These are phyloP conservation scores for Cornus kousa DNA, from an alignment of 148 eudicot genomes.

Conservation along the genomic window DNA sequence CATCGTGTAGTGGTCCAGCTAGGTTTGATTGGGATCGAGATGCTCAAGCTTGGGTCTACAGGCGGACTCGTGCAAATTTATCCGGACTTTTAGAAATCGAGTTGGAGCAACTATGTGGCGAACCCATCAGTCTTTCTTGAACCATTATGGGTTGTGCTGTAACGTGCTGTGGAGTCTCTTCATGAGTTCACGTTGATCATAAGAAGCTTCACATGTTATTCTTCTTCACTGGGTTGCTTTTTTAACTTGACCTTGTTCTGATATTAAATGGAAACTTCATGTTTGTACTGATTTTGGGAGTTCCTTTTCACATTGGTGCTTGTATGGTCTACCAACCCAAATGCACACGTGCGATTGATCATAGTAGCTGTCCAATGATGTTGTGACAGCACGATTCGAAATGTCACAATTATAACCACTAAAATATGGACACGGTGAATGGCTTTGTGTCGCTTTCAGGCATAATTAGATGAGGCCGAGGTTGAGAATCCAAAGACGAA, in stretches of 20 bases:
- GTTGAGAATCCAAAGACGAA: background rate
- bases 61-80: slow-evolving; percentile 54
- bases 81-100: slow-evolving; percentile 47
- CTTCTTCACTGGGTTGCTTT: background rate
- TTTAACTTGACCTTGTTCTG: background rate
- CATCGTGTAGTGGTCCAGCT: slow-evolving; percentile 65
- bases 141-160: background rate
- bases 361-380: too few species aligned
- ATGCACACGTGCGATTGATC: too few species aligned
- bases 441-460: background rate
- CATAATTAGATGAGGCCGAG: too few species aligned
- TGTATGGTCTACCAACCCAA: too few species aligned
- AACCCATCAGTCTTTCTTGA: slow-evolving; percentile 55
- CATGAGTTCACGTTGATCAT: background rate
- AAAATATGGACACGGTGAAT: background rate
- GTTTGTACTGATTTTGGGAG: too few species aligned
- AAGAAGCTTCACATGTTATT: background rate
- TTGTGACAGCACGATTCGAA: too few species aligned
- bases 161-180: background rate
- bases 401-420: too few species aligned
- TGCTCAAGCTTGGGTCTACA: slow-evolving; percentile 61
- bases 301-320: too few species aligned
- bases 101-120: slow-evolving; percentile 64
- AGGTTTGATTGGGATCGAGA: slow-evolving; percentile 74
- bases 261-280: background rate